phyloP scores from a whole-genome alignment of 148 eudicot genomes.

The Pharnaceum exiguum region DNA sequence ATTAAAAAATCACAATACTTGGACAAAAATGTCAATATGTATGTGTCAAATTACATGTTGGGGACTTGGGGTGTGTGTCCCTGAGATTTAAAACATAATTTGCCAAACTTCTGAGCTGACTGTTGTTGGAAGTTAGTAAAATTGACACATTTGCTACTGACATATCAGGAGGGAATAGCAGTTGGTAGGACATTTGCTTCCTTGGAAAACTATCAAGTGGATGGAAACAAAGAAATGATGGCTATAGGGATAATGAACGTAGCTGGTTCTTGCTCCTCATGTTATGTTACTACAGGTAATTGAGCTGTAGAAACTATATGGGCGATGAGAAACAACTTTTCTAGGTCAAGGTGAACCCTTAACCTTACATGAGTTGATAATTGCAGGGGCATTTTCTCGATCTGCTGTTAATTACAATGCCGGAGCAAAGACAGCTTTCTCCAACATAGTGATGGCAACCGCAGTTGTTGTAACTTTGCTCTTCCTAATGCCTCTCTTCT shows the following conservation, averaged over 20 bases:
- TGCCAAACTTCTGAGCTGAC: too few species aligned
- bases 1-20: not conserved
- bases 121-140: too few species aligned
- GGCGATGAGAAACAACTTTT: not conserved
- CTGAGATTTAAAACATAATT: too few species aligned
- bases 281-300: constrained; percentile 84
- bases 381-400: constrained; percentile 79
- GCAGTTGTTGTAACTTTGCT: constrained; percentile 71
- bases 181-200: constrained; percentile 95
- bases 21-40: not conserved
- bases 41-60: too few species aligned
- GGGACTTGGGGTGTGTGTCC: too few species aligned
- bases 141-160: too few species aligned
- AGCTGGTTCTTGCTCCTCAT: constrained; percentile 86
- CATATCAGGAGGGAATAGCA: constrained; percentile 90
- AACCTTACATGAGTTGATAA: not conserved
- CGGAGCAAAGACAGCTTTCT: constrained; percentile 75
- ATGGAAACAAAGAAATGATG: constrained; percentile 98
- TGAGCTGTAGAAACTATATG: not conserved
- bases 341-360: not conserved
- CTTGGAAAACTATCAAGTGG: constrained; percentile 82
- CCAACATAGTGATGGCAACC: constrained; percentile 80
- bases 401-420: constrained; percentile 93
- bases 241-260: constrained; percentile 93
- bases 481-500: constrained; percentile 80